A percentile compares a stretch with the other conserved stretches of the same genome.
These are phyloP conservation scores for Camelina sativa DNA, from an alignment of 345 rosid genomes.

Conservation along the genomic window DNA sequence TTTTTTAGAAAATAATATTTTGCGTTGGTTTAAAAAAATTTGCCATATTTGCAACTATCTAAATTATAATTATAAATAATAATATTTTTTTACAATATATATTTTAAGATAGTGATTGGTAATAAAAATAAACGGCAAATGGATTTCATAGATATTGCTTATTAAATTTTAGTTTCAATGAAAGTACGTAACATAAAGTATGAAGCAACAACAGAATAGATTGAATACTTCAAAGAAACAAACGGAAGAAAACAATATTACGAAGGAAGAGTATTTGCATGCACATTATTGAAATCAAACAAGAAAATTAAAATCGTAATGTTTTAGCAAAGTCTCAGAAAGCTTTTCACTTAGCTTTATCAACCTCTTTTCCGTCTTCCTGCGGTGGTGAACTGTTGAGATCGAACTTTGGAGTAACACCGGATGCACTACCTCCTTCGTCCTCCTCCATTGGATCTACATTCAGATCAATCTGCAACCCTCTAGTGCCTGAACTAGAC, in stretches of 20 bases:
- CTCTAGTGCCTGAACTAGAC: not conserved
- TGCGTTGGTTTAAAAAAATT: no score
- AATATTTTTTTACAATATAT: no score
- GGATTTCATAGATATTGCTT: no score
- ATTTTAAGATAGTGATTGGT: no score
- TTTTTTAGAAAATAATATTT: no score
- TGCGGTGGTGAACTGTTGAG: conserved; percentile 22
- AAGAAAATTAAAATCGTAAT: not conserved
- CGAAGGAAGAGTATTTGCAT: conserved; percentile 3
- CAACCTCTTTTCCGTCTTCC: not conserved
- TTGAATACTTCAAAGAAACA: not conserved
- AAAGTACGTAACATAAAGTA: no score
- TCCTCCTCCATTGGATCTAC: not conserved
- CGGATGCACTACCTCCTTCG: not conserved
- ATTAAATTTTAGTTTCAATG: no score
- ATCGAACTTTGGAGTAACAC: not conserved
- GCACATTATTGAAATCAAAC: not conserved
- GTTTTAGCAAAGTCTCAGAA: not conserved
- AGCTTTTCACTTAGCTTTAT: not conserved
- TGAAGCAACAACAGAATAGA: not conserved
- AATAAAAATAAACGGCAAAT: no score
- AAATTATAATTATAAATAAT: no score
- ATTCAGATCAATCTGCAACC: not conserved
- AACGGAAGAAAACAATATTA: not conserved
- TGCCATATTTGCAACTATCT: no score